A percentile compares a stretch with the other conserved stretches of the same genome.
Conservation (phyloP, 1,284 basidiomycete genomes). For the Rhodotorula sp. region DNA sequence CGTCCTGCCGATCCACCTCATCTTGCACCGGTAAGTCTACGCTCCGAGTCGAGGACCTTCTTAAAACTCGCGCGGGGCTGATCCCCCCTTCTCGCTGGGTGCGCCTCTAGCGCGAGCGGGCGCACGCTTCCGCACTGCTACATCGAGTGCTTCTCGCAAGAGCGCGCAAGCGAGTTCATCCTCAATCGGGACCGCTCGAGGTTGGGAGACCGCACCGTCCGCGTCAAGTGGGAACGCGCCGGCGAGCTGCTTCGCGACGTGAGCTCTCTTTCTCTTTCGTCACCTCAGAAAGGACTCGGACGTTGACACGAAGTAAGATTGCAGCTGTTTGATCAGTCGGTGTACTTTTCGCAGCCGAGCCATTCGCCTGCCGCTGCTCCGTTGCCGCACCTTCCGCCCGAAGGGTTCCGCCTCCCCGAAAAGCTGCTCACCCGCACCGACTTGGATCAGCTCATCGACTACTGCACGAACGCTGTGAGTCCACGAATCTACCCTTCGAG, state of each 20-base stretch:
- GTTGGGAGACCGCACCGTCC: slow-evolving; percentile 35
- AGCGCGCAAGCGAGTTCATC: slow-evolving; percentile 16
- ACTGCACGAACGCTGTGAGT: background rate
- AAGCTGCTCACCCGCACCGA: slow-evolving; percentile 2
- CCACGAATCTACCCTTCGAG: too few species aligned
- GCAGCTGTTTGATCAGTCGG: slow-evolving; percentile 20
- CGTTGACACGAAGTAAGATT: rapidly evolving
- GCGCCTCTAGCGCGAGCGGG: slow-evolving; percentile 17
- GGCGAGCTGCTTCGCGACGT: slow-evolving; percentile 40
- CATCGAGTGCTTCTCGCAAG: slow-evolving; percentile 20
- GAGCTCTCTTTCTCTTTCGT: background rate
- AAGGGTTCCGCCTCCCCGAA: slow-evolving; percentile 13
- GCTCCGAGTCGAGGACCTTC: background rate
- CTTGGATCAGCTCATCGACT: slow-evolving; percentile 1
- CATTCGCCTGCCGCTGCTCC: slow-evolving; percentile 26
- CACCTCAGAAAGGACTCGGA: background rate
- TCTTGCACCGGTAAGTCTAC: slow-evolving; percentile 33
- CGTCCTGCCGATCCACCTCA: slow-evolving; percentile 26
- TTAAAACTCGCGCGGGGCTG: background rate
- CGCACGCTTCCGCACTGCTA: slow-evolving; percentile 42
- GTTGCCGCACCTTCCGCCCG: slow-evolving; percentile 26
- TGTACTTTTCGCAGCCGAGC: slow-evolving; percentile 14
- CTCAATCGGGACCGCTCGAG: slow-evolving; percentile 10
- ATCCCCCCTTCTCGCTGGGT: background rate
- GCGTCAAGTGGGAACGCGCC: slow-evolving; percentile 37